phyloP scores from a whole-genome alignment of 139 green algal species.

The Nannochloris sp. region DNA sequence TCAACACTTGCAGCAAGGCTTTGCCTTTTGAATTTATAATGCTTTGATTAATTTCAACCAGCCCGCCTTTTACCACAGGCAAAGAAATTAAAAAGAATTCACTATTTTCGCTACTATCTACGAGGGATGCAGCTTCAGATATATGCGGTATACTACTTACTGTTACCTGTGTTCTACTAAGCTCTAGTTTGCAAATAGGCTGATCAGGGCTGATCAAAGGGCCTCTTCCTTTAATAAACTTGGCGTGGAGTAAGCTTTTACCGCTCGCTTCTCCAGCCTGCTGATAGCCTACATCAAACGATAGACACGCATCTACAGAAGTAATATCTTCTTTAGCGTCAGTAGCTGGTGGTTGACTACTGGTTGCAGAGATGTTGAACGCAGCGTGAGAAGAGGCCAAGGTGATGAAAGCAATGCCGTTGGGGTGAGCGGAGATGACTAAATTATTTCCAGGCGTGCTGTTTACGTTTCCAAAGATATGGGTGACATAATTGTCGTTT shows the following conservation, averaged over 20 bases:
- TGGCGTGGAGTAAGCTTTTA: background rate
- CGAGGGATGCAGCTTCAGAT: too few relatives aligned
- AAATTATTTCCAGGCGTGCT: background rate
- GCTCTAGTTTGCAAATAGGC: background rate
- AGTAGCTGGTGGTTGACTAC: background rate
- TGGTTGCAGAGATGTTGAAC: background rate
- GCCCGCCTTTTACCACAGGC: background rate
- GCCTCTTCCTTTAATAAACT: slow-evolving; percentile 3
- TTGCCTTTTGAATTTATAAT: background rate
- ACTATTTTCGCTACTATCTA: too few relatives aligned
- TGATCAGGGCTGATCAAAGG: background rate
- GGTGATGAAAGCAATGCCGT: background rate
- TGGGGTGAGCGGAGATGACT: background rate
- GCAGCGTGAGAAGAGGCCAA: background rate
- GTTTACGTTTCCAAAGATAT: background rate
- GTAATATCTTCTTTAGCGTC: background rate
- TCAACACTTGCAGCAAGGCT: background rate
- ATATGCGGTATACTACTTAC: too few relatives aligned
- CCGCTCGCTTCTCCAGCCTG: background rate
- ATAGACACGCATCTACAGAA: background rate
- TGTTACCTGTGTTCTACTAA: too few relatives aligned
- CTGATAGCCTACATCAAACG: background rate
- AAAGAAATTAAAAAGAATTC: background rate
- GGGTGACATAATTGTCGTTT: background rate
- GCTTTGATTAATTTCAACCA: background rate